Evolutionary conservation across 192 early-diverging fungal genomes (phyloP), one percentile per base, ranked within the genome.

Genomic region (Coemansia sp.): DNA sequence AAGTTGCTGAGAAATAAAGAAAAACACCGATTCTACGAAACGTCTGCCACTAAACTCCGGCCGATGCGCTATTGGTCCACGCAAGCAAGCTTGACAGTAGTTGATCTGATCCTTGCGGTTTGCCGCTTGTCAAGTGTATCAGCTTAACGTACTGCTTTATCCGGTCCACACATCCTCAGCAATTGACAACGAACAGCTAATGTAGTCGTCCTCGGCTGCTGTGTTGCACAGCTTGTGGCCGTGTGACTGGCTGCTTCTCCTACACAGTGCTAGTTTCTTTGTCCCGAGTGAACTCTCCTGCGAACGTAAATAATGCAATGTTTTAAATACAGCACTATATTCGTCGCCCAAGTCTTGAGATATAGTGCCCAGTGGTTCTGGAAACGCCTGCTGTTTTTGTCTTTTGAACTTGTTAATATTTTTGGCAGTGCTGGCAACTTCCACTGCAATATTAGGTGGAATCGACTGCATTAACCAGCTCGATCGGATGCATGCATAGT

Each of bases 81-180:
- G 53, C 29, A 15, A n/a, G 29, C 24, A 55, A 29, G 15, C 51
- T 21, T 22, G 6, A 12, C 10, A 2, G 41, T 15, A 45, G 41
- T 45, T 45, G 41, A 45, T 45, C 41, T 45, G 41, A 45, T 45
- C 41, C 15, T 12, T 45, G 14, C 41, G 23, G 22, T 5, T 3
- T 25, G 25, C 22, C 4, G 0, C 11, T 49, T 53, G 17, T 53
- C 51, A 53, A 19, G 53, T 55, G 53, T 4, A 29, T 8, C 24
- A 25, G 41, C 2, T n/a, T 35, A 12, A 7, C 27, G 2, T 41
- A 35, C 19, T 35, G 10, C 21, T 4, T 59, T 61, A 19, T 45
- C 58, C 29, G 22, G 63, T 71, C 69, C 69, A 61, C n/a, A 57
- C 32, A 11, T 43, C 59, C 19, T 55, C 59, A 4, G 57, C 63